phyloP scores from a whole-genome alignment of 2,329 filamentous ascomycete species.

The Zymoseptoria brevis region DNA sequence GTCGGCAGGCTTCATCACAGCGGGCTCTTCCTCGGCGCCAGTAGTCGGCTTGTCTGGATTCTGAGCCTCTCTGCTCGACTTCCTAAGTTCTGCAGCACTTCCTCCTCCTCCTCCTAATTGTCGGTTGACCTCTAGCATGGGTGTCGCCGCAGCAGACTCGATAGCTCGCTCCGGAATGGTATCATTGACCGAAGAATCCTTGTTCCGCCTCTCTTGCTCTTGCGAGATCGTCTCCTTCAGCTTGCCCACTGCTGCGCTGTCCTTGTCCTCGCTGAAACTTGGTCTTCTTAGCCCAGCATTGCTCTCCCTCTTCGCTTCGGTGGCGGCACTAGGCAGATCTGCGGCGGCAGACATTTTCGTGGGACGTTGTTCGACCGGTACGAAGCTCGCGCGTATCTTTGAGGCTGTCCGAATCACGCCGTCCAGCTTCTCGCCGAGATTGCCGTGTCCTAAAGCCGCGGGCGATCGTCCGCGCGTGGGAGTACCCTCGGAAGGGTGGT shows the following conservation, averaged over 20 bases:
- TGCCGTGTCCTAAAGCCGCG: slow-evolving; percentile 26
- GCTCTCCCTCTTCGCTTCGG: slow-evolving; percentile 17
- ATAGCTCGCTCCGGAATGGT: slow-evolving; percentile 38
- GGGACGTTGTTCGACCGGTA: slow-evolving; percentile 34
- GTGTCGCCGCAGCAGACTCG: slow-evolving; percentile 29
- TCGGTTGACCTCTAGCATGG: slow-evolving; percentile 23
- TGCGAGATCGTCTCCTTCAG: slow-evolving; percentile 35
- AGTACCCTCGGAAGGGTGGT: slow-evolving; percentile 15
- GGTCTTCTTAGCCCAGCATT: slow-evolving; percentile 19
- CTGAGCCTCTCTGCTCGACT: slow-evolving; percentile 15
- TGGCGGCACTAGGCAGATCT: not conserved
- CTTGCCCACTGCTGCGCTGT: slow-evolving; percentile 28
- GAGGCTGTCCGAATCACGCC: slow-evolving; percentile 28
- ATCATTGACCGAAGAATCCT: slow-evolving; percentile 30
- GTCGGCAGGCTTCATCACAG: slow-evolving; percentile 34
- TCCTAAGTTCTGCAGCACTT: slow-evolving; percentile 16
- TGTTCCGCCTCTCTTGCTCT: slow-evolving; percentile 34
- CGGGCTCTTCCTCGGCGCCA: slow-evolving; percentile 35
- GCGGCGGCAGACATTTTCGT: slow-evolving; percentile 14
- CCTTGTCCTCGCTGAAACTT: slow-evolving; percentile 36
- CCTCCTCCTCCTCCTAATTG: slow-evolving; percentile 8
- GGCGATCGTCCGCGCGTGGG: slow-evolving; percentile 40
- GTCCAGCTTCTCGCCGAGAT: slow-evolving; percentile 17
- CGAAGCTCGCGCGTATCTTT: slow-evolving; percentile 43
- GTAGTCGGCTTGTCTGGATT: slow-evolving; percentile 40